These are phyloP conservation scores for Pseudopithomyces chartarum DNA, from an alignment of 2,329 filamentous ascomycete genomes.

Conservation along the genomic window DNA sequence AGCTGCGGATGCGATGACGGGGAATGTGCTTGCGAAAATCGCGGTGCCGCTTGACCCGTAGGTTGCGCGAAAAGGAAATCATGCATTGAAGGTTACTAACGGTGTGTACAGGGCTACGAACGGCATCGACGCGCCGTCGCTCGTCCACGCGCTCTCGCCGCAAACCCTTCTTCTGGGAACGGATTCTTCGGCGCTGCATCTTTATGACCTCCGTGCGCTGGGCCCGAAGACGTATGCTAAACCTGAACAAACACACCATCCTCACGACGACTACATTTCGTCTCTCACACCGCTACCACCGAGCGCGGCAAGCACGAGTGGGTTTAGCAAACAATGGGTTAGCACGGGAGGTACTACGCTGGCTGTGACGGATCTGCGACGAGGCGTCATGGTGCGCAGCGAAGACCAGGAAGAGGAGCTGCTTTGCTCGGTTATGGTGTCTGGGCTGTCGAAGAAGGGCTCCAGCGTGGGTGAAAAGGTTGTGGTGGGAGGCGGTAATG, in stretches of 20 bases:
- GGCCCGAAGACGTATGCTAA: constrained; percentile 56
- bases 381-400: constrained; percentile 83
- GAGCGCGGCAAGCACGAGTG: constrained; percentile 79
- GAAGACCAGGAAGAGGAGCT: constrained; percentile 96
- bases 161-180: constrained; percentile 88
- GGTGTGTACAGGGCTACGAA: constrained; percentile 44
- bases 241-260: constrained; percentile 77
- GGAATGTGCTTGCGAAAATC: constrained; percentile 79
- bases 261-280: constrained; percentile 92
- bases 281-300: constrained; percentile 83
- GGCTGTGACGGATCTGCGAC: constrained; percentile 84
- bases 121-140: constrained; percentile 72
- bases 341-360: constrained; percentile 91
- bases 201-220: constrained; percentile 77
- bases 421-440: constrained; percentile 78
- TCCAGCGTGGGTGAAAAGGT: constrained; percentile 75
- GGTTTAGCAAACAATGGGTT: constrained; percentile 92
- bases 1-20: constrained; percentile 62
- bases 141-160: constrained; percentile 82
- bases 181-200: constrained; percentile 86
- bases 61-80: constrained; percentile 3
- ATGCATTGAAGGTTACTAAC: constrained; percentile 15
- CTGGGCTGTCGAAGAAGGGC: constrained; percentile 72
- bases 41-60: constrained; percentile 65
- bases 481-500: constrained; percentile 76